phyloP scores from a whole-genome alignment of 805 yeast genomes.

The Hyphopichia homilentoma region DNA sequence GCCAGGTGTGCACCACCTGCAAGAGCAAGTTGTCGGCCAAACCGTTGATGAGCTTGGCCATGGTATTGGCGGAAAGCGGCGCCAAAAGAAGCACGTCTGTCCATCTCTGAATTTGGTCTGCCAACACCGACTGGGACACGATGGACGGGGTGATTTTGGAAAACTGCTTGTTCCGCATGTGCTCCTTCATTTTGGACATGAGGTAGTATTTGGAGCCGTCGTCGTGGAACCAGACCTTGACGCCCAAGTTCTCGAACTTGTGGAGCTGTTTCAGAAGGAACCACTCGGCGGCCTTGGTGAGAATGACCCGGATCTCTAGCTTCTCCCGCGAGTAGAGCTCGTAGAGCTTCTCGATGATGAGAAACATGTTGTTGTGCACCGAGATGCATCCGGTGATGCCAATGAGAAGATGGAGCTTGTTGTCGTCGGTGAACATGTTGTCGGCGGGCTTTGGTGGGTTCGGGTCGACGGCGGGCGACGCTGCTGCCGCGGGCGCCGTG shows the following conservation, averaged over 20 bases:
- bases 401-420: constrained; percentile 19
- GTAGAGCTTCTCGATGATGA: constrained; percentile 20
- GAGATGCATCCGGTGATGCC: constrained; percentile 24
- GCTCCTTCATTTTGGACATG: constrained; percentile 8
- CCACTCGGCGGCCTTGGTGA: constrained; percentile 21
- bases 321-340: constrained; percentile 16
- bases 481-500: constrained; percentile 3
- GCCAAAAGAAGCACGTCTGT: constrained; percentile 23
- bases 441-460: not conserved
- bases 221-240: constrained; percentile 21
- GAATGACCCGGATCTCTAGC: constrained; percentile 21
- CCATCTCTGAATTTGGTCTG: constrained; percentile 21
- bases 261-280: constrained; percentile 15
- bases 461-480: not conserved
- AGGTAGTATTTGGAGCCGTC: constrained; percentile 14
- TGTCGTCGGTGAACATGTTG: constrained; percentile 7
- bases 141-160: constrained; percentile 7
- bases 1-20: constrained; percentile 21
- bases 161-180: constrained; percentile 1
- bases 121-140: constrained; percentile 12
- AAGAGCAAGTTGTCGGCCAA: constrained; percentile 21
- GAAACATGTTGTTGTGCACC: constrained; percentile 15
- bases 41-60: constrained; percentile 23
- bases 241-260: constrained; percentile 18
- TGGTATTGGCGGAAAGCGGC: constrained; percentile 21